These are phyloP conservation scores for Crithidia expoeki DNA, from an alignment of 208 protist species.

Conservation along the genomic window DNA sequence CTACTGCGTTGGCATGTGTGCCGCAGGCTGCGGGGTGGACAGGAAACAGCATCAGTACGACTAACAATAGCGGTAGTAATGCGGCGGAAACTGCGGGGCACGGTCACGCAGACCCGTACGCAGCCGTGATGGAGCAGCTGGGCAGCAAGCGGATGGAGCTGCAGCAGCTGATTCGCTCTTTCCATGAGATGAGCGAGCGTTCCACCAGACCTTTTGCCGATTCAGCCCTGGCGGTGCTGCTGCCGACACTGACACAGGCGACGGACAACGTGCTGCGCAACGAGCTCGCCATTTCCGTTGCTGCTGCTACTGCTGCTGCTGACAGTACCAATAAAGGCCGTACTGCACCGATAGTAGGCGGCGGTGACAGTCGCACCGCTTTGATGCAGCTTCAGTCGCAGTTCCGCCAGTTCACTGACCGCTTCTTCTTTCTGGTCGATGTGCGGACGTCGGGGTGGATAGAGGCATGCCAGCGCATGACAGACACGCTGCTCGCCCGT, in stretches of 20 bases:
- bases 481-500: constrained; percentile 29
- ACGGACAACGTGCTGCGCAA: constrained; percentile 30
- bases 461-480: constrained; percentile 30
- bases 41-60: background rate
- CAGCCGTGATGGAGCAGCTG: constrained; percentile 27
- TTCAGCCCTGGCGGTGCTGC: constrained; percentile 42
- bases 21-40: constrained; percentile 29
- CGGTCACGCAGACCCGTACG: constrained; percentile 20
- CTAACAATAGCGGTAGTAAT: too few relatives aligned
- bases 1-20: constrained; percentile 47
- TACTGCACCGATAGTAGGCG: background rate
- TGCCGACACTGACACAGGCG: constrained; percentile 35
- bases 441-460: constrained; percentile 39
- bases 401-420: constrained; percentile 38
- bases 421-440: constrained; percentile 46
- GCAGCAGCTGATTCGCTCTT: constrained; percentile 33
- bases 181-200: constrained; percentile 39
- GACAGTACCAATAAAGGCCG: background rate
- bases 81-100: background rate
- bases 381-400: constrained; percentile 39
- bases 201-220: constrained; percentile 53
- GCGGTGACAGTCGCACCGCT: constrained; percentile 22
- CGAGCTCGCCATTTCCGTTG: constrained; percentile 17
- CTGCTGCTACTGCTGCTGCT: background rate
- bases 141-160: constrained; percentile 40